These are phyloP conservation scores for Eucalyptus victrix DNA, from an alignment of 345 rosid species.

Conservation along the genomic window DNA sequence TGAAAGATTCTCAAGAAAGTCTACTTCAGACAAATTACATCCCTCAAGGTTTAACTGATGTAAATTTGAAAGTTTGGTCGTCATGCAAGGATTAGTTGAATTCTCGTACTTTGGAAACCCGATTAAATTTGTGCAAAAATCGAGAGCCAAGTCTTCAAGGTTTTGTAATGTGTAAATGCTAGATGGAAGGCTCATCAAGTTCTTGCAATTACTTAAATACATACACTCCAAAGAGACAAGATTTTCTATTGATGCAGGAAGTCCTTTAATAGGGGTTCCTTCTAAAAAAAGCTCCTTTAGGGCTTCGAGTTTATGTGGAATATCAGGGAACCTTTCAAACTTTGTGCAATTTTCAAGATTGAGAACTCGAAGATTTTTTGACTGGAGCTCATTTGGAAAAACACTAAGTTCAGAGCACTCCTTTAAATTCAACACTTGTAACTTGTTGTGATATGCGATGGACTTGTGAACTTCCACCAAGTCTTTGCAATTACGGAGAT, in stretches of 20 bases:
- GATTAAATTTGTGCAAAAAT: background rate
- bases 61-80: background rate
- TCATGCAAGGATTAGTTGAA: background rate
- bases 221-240: background rate
- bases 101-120: background rate
- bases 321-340: background rate
- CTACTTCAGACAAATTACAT: background rate
- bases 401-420: background rate
- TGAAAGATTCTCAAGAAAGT: background rate
- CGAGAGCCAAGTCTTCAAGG: background rate
- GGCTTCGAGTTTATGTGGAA: background rate
- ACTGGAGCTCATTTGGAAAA: background rate
- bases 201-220: accelerated
- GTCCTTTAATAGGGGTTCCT: background rate
- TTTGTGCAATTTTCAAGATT: background rate
- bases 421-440: background rate
- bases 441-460: background rate
- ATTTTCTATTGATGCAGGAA: background rate
- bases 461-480: background rate
- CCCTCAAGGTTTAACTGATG: accelerated
- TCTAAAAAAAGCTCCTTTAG: background rate
- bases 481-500: background rate
- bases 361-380: background rate
- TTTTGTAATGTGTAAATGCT: background rate
- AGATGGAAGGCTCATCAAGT: background rate